Evolutionary conservation across 192 early-diverging fungal species (phyloP).

Genomic region (Phycomyces nitens): DNA sequence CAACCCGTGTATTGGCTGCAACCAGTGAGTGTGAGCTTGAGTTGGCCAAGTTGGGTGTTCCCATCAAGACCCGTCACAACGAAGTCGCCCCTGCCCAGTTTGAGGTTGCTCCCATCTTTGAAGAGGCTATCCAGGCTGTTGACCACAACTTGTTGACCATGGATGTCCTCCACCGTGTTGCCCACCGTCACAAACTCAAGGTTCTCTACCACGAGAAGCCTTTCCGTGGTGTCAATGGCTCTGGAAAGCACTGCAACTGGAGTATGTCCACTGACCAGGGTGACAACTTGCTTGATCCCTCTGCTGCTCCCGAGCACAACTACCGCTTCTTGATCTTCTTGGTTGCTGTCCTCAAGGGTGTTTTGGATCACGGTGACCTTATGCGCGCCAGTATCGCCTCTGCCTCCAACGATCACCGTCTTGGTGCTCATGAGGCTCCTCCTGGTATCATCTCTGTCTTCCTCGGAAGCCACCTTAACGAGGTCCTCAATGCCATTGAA

Average conservation of each 20-base stretch:
- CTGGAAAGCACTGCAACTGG: slow-evolving; percentile 99
- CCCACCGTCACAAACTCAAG: slow-evolving; percentile 95
- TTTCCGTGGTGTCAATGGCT: slow-evolving; percentile 97
- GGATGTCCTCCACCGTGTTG: slow-evolving; percentile 95
- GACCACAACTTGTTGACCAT: slow-evolving; percentile 99
- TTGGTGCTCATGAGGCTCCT: slow-evolving; percentile 98
- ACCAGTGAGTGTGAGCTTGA: slow-evolving; percentile 95
- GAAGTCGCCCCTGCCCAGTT: slow-evolving; percentile 98
- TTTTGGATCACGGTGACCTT: slow-evolving; percentile 86
- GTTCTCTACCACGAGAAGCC: slow-evolving; percentile 99
- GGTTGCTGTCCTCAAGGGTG: slow-evolving; percentile 84
- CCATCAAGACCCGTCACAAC: slow-evolving; percentile 98
- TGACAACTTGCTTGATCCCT: slow-evolving; percentile 95
- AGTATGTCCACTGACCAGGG: slow-evolving; percentile 90
- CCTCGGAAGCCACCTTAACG: slow-evolving; percentile 94
- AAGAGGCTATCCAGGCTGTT: slow-evolving; percentile 90
- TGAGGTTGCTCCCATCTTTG: slow-evolving; percentile 96
- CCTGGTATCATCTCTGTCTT: slow-evolving; percentile 97
- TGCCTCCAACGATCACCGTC: slow-evolving; percentile 96
- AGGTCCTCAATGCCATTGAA: slow-evolving; percentile 92
- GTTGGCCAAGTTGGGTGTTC: slow-evolving; percentile 90
- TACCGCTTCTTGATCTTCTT: slow-evolving; percentile 95
- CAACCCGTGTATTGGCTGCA: slow-evolving; percentile 85
- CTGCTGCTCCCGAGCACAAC: slow-evolving; percentile 93
- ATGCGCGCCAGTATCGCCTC: slow-evolving; percentile 90